These are phyloP conservation scores for Colletotrichum scovillei DNA, from an alignment of 2,329 filamentous ascomycete genomes.

Conservation along the genomic window DNA sequence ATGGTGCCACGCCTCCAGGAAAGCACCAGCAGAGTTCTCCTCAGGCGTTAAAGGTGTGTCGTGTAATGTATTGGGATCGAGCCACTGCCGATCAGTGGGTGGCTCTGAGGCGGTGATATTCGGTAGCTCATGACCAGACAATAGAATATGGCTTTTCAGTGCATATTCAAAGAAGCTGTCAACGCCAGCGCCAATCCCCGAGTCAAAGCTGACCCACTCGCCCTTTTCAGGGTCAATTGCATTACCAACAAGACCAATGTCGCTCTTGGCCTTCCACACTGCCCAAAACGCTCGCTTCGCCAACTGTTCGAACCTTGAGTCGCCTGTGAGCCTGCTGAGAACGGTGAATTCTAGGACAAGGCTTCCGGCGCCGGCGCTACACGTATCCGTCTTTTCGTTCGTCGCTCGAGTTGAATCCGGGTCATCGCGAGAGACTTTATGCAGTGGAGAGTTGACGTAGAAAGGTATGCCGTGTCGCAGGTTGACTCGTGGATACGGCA, in stretches of 20 bases:
- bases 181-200: conserved; percentile 95
- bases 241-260: conserved; percentile 87
- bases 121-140: conserved; percentile 78
- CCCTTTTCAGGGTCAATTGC: conserved; percentile 94
- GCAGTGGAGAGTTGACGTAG: conserved; percentile 86
- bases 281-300: conserved; percentile 97
- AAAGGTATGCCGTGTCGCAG: conserved; percentile 91
- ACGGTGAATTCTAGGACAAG: conserved; percentile 94
- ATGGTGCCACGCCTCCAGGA: conserved; percentile 85
- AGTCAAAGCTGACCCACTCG: conserved; percentile 86
- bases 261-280: conserved; percentile 90
- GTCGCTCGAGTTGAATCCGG: conserved; percentile 50
- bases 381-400: conserved; percentile 87
- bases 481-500: conserved; percentile 96
- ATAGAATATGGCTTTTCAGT: conserved; percentile 89
- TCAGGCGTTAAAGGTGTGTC: conserved; percentile 67
- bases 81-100: conserved; percentile 52
- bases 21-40: conserved; percentile 80
- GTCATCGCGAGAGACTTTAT: conserved; percentile 63
- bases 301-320: conserved; percentile 86
- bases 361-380: conserved; percentile 95
- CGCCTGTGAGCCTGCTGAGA: conserved; percentile 87
- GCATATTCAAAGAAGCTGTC: conserved; percentile 99
- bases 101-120: conserved; percentile 59
- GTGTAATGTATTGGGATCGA: conserved; percentile 74